Percentiles rank a stretch among this genome's conserved stretches.
phyloP scores from a whole-genome alignment of 2,329 filamentous ascomycete genomes.

The Lasiodiplodia gonubiensis region DNA sequence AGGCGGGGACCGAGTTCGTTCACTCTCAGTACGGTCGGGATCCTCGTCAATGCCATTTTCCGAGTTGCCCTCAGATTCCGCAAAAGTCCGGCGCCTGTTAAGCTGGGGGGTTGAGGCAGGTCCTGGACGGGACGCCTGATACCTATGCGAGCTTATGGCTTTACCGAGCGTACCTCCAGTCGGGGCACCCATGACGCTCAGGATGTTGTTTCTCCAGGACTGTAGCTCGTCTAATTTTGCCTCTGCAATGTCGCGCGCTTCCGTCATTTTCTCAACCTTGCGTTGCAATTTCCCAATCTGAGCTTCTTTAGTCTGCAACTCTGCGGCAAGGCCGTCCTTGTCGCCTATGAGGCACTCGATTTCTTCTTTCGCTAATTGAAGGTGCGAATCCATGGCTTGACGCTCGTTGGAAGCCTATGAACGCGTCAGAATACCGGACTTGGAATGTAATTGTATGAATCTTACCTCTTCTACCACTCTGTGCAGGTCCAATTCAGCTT shows the following conservation, averaged over 20 bases:
- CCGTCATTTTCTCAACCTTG: slow-evolving; percentile 33
- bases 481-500: slow-evolving; percentile 9
- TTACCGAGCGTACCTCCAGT: not conserved
- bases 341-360: slow-evolving; percentile 31
- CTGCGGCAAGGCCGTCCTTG: slow-evolving; percentile 26
- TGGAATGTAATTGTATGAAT: not conserved
- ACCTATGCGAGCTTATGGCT: not conserved
- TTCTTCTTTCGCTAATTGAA: slow-evolving; percentile 32
- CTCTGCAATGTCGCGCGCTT: slow-evolving; percentile 33
- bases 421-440: not conserved
- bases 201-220: slow-evolving; percentile 35
- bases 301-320: not conserved
- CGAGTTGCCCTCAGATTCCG: not conserved
- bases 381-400: not conserved
- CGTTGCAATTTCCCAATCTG: not conserved
- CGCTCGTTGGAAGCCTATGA: slow-evolving; percentile 1
- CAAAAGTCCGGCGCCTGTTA: slow-evolving; percentile 5
- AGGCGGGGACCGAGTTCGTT: not conserved
- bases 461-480: slow-evolving; percentile 12
- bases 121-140: not conserved
- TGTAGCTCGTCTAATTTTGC: slow-evolving; percentile 33
- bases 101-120: not conserved
- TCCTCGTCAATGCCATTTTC: slow-evolving; percentile 1
- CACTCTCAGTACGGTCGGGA: not conserved
- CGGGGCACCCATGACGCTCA: slow-evolving; percentile 36